phyloP scores from a whole-genome alignment of 345 rosid species.

The Gossypium sturtianum region DNA sequence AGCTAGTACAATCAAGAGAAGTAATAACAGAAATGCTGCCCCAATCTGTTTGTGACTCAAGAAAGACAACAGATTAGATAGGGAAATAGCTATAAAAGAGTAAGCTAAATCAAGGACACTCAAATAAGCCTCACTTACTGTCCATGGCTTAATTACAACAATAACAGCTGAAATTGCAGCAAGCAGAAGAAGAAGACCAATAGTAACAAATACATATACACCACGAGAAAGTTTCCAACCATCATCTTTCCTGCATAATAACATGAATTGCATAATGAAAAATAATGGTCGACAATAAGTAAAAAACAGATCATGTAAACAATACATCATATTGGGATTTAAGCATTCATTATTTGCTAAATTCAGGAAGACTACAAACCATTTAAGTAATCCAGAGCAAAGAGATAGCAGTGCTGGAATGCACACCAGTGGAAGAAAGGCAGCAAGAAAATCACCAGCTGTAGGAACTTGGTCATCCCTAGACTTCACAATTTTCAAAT shows the following conservation, averaged over 20 bases:
- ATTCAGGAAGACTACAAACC: slow-evolving; percentile 43
- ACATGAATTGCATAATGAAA: slow-evolving; percentile 17
- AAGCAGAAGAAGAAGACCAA: slow-evolving; percentile 91
- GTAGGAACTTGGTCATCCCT: slow-evolving; percentile 85
- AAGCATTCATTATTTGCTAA: slow-evolving; percentile 13
- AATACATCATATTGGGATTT: slow-evolving; percentile 8
- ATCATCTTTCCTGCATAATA: slow-evolving; percentile 86
- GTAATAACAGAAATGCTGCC: slow-evolving; percentile 81
- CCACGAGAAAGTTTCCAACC: slow-evolving; percentile 92
- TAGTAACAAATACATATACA: slow-evolving; percentile 67
- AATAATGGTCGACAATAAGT: slow-evolving; percentile 7
- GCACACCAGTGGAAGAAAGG: slow-evolving; percentile 93
- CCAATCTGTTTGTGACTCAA: slow-evolving; percentile 63
- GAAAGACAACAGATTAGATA: slow-evolving; percentile 27
- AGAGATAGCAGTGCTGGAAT: slow-evolving; percentile 86
- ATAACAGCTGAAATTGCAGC: slow-evolving; percentile 91
- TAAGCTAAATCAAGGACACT: slow-evolving; percentile 6
- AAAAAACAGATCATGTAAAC: neutral
- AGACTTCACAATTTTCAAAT: slow-evolving; percentile 82
- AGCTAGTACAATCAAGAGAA: slow-evolving; percentile 83
- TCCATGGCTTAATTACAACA: slow-evolving; percentile 79
- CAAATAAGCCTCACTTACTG: slow-evolving; percentile 47
- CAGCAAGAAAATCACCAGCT: slow-evolving; percentile 86
- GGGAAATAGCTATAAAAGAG: slow-evolving; percentile 13
- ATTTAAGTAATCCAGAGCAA: slow-evolving; percentile 87